Base-by-base conservation (phyloP, 2,329 filamentous ascomycete species). In the Furcasterigmium sp. region DNA sequence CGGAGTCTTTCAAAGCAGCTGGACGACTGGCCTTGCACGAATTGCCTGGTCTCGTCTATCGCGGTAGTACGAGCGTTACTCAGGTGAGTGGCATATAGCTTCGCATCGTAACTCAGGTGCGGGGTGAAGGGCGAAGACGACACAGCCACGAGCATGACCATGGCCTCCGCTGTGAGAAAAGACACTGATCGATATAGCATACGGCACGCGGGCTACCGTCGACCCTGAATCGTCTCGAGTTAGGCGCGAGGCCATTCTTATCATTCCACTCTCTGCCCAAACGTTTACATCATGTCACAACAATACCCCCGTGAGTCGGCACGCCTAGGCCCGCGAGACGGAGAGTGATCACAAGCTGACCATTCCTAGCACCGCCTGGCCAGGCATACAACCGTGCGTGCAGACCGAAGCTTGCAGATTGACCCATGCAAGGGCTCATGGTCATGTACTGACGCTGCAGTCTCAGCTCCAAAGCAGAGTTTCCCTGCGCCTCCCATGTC, bases 401-500 rank as follows among this genome's bases (percentile, higher is more conserved):
- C 21, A 20, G 8, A 37, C 23, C 14, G 9, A 5, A 14, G 14
- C 21, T 19, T 10, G 21, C n/a, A n/a, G n/a, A n/a, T n/a, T n/a
- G n/a, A n/a, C n/a, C n/a, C n/a, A n/a, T n/a, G n/a, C n/a, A n/a
- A n/a, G n/a, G n/a, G n/a, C n/a, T n/a, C n/a, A n/a, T n/a, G n/a
- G n/a, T n/a, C n/a, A n/a, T n/a, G n/a, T n/a, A n/a, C n/a, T n/a
- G 32, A 35, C 10, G 15, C 4, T 7, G 3, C 14, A 35, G n/a
- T 17, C 17, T 29, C 45, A 42, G 44, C 15, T 36, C 44, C 18
- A 14, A 46, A 8, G 51, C 65, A 66, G 39, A 66, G 63, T 47
- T 74, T 72, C 52, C 69, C 69, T 37, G 62, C 65, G 38, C 71
- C 71, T 15, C 70, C 72, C 23, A 68, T 64, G 5, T 75, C 72